Base-by-base conservation (phyloP, 202 grass and related monocot genomes). In the Setaria viridis region DNA sequence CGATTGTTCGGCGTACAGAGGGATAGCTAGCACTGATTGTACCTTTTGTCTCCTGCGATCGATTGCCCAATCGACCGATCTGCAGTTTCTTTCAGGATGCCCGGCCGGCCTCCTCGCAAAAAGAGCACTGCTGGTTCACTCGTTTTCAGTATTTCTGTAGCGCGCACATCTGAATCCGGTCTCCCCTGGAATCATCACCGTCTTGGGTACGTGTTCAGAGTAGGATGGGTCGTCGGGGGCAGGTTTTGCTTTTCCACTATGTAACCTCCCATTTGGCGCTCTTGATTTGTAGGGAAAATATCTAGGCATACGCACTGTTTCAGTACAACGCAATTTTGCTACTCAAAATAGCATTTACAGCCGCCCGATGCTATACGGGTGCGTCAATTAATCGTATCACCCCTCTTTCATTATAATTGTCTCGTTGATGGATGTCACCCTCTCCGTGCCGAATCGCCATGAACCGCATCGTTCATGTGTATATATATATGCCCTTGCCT, bases 1-100 rank as follows among this genome's bases (percentile, higher is more conserved):
- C 81, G 85, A 91, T 91, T 88, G 89, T 87, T 87, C 85, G 70
- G 85, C 76, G 29, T 49, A 84, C 70, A 81, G 63, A 63, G 25
- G 25, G 59, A 8, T 58, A 57, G 70, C 77, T 87, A 84, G 63
- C 89, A 77, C 89, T 87, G 89, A 85, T 81, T 84, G 85, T 65
- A 81, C 85, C 85, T 91, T 91, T 85, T 88, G 85, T 65, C 79
- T 54, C 89, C 85, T 87, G 56, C 25, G 49, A 74, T 62, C 56
- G 80, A 87, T 85, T 85, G 81, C 81, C 66, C 71, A 78, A 71
- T 79, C 65, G 43, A 82, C 80, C 39, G 19, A 58, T 60, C 37
- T 48, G n/a, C 12, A 87, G 68, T 58, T 72, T 19, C 75, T 84
- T 87, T 84, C 60, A 33, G 32, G 70, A 75, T 74, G 62, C 39